phyloP scores from a whole-genome alignment of 1,284 basidiomycete species.

The Erythrobasidium hasegawianum region DNA sequence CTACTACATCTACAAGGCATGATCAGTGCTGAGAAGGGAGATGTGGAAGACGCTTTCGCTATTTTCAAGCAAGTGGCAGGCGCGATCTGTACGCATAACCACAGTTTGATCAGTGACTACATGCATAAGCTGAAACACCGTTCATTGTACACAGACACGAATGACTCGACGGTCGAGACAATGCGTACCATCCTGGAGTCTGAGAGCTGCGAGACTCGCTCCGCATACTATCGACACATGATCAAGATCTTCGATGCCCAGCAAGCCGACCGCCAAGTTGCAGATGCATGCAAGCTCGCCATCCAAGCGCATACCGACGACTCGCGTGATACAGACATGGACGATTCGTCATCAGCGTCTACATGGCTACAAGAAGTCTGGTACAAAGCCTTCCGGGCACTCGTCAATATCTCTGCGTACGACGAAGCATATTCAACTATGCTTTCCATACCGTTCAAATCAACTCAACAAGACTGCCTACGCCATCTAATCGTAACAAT shows the following conservation, averaged over 20 bases:
- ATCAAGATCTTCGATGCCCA: constrained; percentile 65
- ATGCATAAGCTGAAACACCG: too few relatives aligned
- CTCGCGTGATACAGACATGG: background rate
- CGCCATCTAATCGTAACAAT: constrained; percentile 80
- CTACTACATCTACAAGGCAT: constrained; percentile 56
- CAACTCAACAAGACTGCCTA: constrained; percentile 65
- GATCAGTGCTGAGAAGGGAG: constrained; percentile 66
- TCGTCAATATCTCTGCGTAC: constrained; percentile 66
- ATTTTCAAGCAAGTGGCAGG: constrained; percentile 71
- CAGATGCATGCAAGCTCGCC: constrained; percentile 53
- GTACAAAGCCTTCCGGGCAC: constrained; percentile 71
- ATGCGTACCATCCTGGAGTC: constrained; percentile 1
- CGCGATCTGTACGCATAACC: constrained; percentile 77
- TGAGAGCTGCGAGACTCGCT: constrained; percentile 8
- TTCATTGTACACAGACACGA: constrained; percentile 4
- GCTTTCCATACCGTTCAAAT: constrained; percentile 66
- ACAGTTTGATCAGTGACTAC: too few relatives aligned
- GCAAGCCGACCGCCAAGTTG: constrained; percentile 37
- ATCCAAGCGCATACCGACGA: constrained; percentile 55
- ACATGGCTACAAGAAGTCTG: constrained; percentile 57
- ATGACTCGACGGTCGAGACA: constrained; percentile 10
- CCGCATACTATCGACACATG: constrained; percentile 67
- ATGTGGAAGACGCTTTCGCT: constrained; percentile 67
- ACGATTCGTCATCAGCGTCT: too few relatives aligned
- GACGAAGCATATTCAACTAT: constrained; percentile 80